Conservation (phyloP, 2,329 filamentous ascomycete genomes). For the Ophiosphaerella narmari region DNA sequence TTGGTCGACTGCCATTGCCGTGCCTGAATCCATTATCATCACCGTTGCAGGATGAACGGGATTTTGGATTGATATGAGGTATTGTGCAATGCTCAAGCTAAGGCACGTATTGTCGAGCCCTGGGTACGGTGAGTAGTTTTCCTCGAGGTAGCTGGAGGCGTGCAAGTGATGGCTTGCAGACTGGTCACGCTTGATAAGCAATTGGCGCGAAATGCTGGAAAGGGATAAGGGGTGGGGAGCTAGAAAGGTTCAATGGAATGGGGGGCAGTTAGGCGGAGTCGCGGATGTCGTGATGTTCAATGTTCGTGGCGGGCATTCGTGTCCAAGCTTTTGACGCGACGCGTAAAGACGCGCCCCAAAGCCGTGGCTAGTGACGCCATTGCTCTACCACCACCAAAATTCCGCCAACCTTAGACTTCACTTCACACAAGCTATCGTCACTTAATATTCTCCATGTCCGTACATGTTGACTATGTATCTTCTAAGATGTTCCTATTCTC, state of each 20-base stretch:
- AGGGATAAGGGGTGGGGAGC: no score
- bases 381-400: background rate
- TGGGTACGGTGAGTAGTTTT: no score
- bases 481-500: no score
- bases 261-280: background rate
- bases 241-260: no score
- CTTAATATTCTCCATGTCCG: no score
- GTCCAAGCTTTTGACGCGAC: slow-evolving; percentile 9
- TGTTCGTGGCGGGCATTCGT: slow-evolving; percentile 11
- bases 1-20: background rate
- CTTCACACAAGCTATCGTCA: no score
- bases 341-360: slow-evolving; percentile 1
- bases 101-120: no score
- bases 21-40: background rate
- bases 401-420: no score
- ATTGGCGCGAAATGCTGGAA: background rate
- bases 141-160: no score
- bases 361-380: background rate
- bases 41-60: background rate
- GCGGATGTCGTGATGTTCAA: background rate
- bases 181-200: no score
- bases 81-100: background rate
- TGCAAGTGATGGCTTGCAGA: background rate
- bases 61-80: background rate
- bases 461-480: no score